phyloP scores from a whole-genome alignment of 495 filamentous ascomycete species.

The Hypoxylon crocopeplum region DNA sequence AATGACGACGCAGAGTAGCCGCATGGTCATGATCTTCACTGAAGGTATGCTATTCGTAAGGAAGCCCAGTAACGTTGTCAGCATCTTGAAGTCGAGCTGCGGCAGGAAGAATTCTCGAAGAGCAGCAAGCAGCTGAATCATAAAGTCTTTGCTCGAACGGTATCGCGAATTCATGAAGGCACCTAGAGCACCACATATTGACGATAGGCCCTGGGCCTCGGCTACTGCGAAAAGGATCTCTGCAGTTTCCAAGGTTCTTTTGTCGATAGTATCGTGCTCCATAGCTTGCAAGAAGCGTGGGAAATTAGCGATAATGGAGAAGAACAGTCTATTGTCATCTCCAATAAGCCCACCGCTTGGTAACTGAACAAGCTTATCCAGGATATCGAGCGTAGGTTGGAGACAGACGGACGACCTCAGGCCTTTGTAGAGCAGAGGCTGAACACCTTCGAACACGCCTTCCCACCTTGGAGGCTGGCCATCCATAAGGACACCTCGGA shows the following conservation, averaged over 20 bases:
- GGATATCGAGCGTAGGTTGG: constrained; percentile 73
- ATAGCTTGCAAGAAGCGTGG: constrained; percentile 86
- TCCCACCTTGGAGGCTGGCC: constrained; percentile 88
- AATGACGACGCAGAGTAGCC: constrained; percentile 82
- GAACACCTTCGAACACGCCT: constrained; percentile 84
- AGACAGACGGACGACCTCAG: constrained; percentile 85
- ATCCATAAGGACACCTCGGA: constrained; percentile 73
- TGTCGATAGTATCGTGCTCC: constrained; percentile 65
- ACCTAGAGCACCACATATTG: constrained; percentile 67
- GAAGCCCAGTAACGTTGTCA: constrained; percentile 91
- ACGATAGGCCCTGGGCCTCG: constrained; percentile 66
- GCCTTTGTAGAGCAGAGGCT: constrained; percentile 87
- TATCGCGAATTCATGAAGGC: constrained; percentile 74
- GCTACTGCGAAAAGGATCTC: constrained; percentile 73
- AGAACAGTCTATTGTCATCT: constrained; percentile 79
- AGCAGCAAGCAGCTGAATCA: constrained; percentile 74
- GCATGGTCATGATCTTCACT: constrained; percentile 92
- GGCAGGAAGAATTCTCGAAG: constrained; percentile 83
- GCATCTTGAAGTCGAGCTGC: constrained; percentile 78
- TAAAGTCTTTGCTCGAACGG: constrained; percentile 76
- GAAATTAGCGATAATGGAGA: constrained; percentile 84
- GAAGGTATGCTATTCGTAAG: constrained; percentile 86
- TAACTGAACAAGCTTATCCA: constrained; percentile 79
- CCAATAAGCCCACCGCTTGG: constrained; percentile 85
- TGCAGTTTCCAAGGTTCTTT: constrained; percentile 65